Evolutionary conservation across 2,329 filamentous ascomycete species (phyloP).

Genomic region (Ciborinia camelliae): DNA sequence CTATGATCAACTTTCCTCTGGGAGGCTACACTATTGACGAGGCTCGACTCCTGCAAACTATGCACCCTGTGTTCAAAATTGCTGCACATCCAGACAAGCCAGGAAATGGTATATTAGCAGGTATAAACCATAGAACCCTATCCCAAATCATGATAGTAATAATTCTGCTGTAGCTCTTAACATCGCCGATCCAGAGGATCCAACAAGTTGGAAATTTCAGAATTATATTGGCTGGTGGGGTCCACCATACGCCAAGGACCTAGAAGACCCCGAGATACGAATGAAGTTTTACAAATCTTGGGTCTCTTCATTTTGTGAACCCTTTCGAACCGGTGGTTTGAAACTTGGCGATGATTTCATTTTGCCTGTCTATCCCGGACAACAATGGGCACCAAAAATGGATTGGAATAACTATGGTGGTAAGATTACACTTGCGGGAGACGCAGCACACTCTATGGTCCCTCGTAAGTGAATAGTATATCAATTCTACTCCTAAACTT

Average conservation of each 20-base stretch:
- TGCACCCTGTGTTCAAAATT: conserved; percentile 2
- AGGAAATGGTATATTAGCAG: conserved; percentile 7
- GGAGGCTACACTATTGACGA: background rate
- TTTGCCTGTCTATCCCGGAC: background rate
- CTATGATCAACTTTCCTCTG: conserved; percentile 3
- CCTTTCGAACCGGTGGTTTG: background rate
- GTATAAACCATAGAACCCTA: background rate
- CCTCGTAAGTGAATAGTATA: background rate
- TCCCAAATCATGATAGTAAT: background rate
- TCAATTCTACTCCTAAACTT: background rate
- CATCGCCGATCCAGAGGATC: background rate
- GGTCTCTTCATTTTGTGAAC: background rate
- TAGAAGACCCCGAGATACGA: background rate
- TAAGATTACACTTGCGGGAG: conserved; percentile 2
- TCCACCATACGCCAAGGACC: background rate
- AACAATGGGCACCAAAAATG: conserved; percentile 1
- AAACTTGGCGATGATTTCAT: background rate
- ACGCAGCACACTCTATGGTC: conserved; percentile 12
- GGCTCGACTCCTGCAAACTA: background rate
- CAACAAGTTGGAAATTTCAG: conserved; percentile 1
- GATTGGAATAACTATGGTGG: background rate
- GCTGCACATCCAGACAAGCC: background rate
- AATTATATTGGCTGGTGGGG: conserved; percentile 5
- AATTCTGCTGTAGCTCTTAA: background rate
- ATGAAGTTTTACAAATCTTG: conserved; percentile 5